phyloP scores from a whole-genome alignment of 371 early-diverging fungal genomes.

The Lichtheimia hyalospora region DNA sequence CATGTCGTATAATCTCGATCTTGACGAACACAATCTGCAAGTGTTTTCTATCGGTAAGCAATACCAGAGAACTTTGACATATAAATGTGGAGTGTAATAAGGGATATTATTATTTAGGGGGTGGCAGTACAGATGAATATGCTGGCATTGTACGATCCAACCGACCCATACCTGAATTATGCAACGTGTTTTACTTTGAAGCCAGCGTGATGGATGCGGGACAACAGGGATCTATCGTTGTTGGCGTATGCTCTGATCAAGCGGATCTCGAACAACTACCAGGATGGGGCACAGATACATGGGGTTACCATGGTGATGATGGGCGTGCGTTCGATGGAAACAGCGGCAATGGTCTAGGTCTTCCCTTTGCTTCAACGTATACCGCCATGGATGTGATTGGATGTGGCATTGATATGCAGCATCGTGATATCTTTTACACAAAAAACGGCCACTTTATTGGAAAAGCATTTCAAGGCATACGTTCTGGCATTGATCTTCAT shows the following conservation, averaged over 20 bases:
- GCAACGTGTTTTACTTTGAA: conserved; percentile 93
- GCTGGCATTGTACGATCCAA: conserved; percentile 85
- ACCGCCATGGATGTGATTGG: conserved; percentile 93
- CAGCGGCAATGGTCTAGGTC: conserved; percentile 75
- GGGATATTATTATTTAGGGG: no score
- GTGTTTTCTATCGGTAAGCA: no score
- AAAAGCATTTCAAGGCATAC: conserved; percentile 36
- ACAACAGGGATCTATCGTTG: conserved; percentile 87
- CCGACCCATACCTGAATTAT: conserved; percentile 78
- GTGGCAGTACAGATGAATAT: no score
- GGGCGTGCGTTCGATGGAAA: conserved; percentile 81
- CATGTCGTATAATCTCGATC: no score
- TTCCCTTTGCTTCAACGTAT: conserved; percentile 86
- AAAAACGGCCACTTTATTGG: conserved; percentile 90
- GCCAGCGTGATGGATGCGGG: conserved; percentile 84
- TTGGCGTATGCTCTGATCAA: conserved; percentile 74
- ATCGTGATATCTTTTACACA: conserved; percentile 80
- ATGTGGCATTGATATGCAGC: conserved; percentile 87
- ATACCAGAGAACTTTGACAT: no score
- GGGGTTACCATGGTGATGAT: conserved; percentile 95
- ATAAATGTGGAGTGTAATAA: no score
- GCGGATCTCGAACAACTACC: conserved; percentile 72
- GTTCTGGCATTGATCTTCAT: conserved; percentile 52
- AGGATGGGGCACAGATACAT: conserved; percentile 82
- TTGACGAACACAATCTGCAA: no score